These are phyloP conservation scores for Podospora sp. DNA, from an alignment of 495 filamentous ascomycete genomes.

Conservation along the genomic window DNA sequence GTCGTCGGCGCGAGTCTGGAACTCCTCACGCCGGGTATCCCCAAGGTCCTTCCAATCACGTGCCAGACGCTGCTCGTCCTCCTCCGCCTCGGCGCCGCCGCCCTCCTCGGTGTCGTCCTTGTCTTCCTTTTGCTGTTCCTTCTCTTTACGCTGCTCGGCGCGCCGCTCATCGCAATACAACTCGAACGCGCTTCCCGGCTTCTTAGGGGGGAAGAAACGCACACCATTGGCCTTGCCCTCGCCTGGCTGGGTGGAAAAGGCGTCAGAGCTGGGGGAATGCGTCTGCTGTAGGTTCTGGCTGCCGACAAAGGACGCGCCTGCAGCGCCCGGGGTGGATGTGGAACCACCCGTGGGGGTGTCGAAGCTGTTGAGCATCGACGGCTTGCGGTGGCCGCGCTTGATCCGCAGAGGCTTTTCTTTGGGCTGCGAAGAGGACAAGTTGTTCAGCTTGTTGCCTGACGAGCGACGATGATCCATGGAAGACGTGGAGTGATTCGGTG, in stretches of 20 bases:
- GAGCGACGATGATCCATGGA: constrained; percentile 19
- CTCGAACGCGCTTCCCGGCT: constrained; percentile 53
- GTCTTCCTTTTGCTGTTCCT: constrained; percentile 16
- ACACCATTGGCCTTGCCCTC: constrained; percentile 33
- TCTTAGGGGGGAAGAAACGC: constrained; percentile 39
- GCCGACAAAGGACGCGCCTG: constrained; percentile 32
- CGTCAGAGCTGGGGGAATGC: constrained; percentile 52
- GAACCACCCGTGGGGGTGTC: constrained; percentile 25
- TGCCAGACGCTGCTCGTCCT: constrained; percentile 50
- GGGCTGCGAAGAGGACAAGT: constrained; percentile 49
- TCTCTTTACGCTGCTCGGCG: constrained; percentile 36
- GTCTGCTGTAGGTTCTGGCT: constrained; percentile 26
- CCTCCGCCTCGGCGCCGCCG: constrained; percentile 32
- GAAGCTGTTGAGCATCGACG: constrained; percentile 43
- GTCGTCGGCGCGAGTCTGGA: constrained; percentile 44
- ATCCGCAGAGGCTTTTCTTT: constrained; percentile 88
- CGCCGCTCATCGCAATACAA: constrained; percentile 54
- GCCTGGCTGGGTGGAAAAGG: constrained; percentile 42
- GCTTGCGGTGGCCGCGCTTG: constrained; percentile 73
- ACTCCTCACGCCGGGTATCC: constrained; percentile 49
- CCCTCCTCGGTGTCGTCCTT: constrained; percentile 37
- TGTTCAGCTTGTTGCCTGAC: constrained; percentile 27
- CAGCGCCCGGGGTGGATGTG: constrained; percentile 34
- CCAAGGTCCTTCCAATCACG: constrained; percentile 53
- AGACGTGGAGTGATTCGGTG: constrained; percentile 14